Base-by-base conservation (phyloP, 306 rosid genomes). In the Vigna reflexopilosa region DNA sequence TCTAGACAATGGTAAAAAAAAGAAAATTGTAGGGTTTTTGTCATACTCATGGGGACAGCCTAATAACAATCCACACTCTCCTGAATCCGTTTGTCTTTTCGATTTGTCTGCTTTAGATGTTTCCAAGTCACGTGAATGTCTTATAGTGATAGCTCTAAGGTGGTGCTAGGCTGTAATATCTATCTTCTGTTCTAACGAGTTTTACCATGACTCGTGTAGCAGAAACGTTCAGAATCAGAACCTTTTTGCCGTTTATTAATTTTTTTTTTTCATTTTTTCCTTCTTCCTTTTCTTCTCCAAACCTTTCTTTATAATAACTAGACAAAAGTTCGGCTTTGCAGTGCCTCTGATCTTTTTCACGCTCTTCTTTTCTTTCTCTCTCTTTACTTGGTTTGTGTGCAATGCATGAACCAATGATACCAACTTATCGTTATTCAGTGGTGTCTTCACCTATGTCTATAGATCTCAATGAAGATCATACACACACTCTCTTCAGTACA, bases 71-170 rank as follows among this genome's bases (percentile, higher is more conserved):
- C 91, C 72, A 75, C 85, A 81, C 80, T 73, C 90, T 83, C 85
- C 81, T 80, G 83, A 76, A 36, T 63, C 77, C 34, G 11, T 83
- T 85, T 88, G 91, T 88, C 88, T 83, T 82, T 56, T 89, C 49
- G 70, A 78, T 78, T 85, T 86, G 88, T 86, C 86, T 76, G 47
- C 19, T 68, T 87, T 83, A 66, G 81, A 55, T 77, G 57, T 85
- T 83, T 38, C 79, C 34, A 64, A 72, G 73, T 90, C 98, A 88
- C 97, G 98, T 88, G 97, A 91, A 87, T 81, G 81, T 71, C 89
- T 87, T 79, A 81, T 34, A 72, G 44, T 17, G 77, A 65, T 79
- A 48, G 34, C 61, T 64, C 76, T 51, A 20, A 24, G 22, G 45
- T 8, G 11, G 2, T 17, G 52, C 52, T 34, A 20, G 6, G 30